Evolutionary conservation across 495 filamentous ascomycete genomes (phyloP), one percentile per base, ranked within the genome.

Genomic region (Parachaetomium inaequale): DNA sequence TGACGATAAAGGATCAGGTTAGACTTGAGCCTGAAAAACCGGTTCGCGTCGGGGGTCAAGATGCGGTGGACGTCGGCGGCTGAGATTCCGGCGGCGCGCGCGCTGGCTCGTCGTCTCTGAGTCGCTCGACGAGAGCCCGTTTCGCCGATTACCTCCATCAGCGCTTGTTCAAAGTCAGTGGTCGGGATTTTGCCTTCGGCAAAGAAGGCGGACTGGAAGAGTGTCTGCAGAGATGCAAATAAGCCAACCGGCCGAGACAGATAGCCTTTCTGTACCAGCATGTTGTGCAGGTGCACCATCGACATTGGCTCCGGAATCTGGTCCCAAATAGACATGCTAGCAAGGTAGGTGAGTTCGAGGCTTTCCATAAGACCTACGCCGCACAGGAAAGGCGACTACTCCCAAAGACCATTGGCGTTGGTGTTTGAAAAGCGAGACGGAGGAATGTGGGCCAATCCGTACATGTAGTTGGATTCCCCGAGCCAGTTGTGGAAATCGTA

Each of bases 311-410:
- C 75, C 15, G 71, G 69, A 7, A 74, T 64, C 43, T 62, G 59
- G 17, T 76, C 74, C 65, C 71, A 76, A 21, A 79, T 7, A 17
- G 66, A 10, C 53, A 78, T 66, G n/a, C 67, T 63, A 31, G 64
- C 58, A 4, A 65, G 34, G 56, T 77, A 79, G 1, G 67, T 66
- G 34, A 73, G 47, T 25, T 74, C 67, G 2, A 82, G 72, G 7
- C 53, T 75, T 64, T 81, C 78, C 17, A 62, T 62, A 7, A 82
- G 70, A 3, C 79, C 78, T 4, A 71, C 73, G 8, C 78, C 78
- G 50, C 79, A 82, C 17, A 82, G 71, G 63, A 76, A 81, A 3
- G 79, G 81, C 19, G 77, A 82, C 55, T 80, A 82, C 36, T 77
- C 74, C 79, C 77, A 81, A 45, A 82, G 70, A 4, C 78, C 78